Evolutionary conservation across 2,329 filamentous ascomycete species (phyloP), one percentile per base, ranked within the genome.

Genomic region (Lachnellula cervina): DNA sequence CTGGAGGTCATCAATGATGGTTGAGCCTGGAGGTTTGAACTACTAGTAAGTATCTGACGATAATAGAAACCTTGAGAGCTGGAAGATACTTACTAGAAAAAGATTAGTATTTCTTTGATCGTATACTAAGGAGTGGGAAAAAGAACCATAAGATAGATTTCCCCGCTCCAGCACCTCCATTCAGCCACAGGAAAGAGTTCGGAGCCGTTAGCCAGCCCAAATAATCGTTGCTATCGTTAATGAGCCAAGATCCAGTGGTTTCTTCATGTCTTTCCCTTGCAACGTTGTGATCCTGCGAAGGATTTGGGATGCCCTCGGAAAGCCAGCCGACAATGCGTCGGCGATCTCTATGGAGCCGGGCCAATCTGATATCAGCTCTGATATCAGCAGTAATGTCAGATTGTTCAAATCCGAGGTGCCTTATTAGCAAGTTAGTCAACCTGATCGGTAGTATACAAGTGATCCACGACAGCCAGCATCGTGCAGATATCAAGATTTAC

Each of bases 231-330:
- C 47, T 47, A 2, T 62, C 11, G n/a, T 56, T 23, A 23, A 61
- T 11, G 16, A 62, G 32, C 60, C 60, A 63, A 16, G 54, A 49
- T 16, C 58, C 55, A 16, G 61, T 62, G 6, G 37, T 50, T 17
- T 40, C 19, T 34, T 60, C 44, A n/a, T 50, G 57, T 32, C 49
- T 53, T 13, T 38, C 16, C 5, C 53, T 47, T 25, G 60, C 54
- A 40, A 48, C n/a, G 13, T 59, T 57, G 35, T 60, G 58, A 16
- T 62, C 51, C 17, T 43, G 32, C 1, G 61, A 62, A 11, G 58
- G 55, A 46, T 58, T 25, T 21, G 60, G 48, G 6, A 56, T 4
- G 7, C 25, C 37, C 28, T 23, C 8, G 13, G 25, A 21, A 5
- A 57, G 37, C 55, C 55, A 57, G 2, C 23, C 5, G 23, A 50